phyloP scores from a whole-genome alignment of 2,329 filamentous ascomycete genomes.

The Diaporthe ilicicola region DNA sequence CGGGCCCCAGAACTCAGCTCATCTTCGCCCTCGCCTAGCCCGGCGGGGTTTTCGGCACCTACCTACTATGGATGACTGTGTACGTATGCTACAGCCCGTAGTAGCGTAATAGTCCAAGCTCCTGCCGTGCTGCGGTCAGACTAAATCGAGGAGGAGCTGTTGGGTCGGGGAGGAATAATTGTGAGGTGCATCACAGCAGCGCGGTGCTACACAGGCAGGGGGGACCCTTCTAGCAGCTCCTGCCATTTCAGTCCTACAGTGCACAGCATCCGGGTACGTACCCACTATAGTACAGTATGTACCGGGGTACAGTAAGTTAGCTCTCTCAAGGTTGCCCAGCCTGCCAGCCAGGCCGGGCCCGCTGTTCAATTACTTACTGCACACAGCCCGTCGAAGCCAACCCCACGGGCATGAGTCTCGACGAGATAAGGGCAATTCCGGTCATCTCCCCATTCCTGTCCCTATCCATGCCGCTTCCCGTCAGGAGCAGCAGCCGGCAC shows the following conservation, averaged over 20 bases:
- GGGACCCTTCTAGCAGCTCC: constrained; percentile 14
- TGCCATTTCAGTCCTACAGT: not conserved
- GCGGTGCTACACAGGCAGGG: not conserved
- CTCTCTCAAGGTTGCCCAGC: not conserved
- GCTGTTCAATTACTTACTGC: not conserved
- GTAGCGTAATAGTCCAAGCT: not conserved
- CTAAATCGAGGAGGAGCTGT: not conserved
- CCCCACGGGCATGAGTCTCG: no score
- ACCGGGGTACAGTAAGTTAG: not conserved
- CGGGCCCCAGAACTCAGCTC: constrained; percentile 1
- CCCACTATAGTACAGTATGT: not conserved
- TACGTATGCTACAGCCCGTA: no score
- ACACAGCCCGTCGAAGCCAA: no score
- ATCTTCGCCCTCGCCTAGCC: not conserved
- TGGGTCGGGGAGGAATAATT: not conserved
- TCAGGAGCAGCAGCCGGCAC: no score
- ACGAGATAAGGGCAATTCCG: constrained; percentile 3
- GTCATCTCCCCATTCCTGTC: not conserved
- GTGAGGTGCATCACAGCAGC: not conserved
- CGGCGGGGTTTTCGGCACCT: not conserved
- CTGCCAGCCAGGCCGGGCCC: constrained; percentile 3
- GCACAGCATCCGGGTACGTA: no score
- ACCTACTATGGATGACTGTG: not conserved
- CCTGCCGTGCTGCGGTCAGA: no score
- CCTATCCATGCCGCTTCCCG: not conserved